phyloP scores from a whole-genome alignment of 495 filamentous ascomycete genomes.

The Podospora sp. region DNA sequence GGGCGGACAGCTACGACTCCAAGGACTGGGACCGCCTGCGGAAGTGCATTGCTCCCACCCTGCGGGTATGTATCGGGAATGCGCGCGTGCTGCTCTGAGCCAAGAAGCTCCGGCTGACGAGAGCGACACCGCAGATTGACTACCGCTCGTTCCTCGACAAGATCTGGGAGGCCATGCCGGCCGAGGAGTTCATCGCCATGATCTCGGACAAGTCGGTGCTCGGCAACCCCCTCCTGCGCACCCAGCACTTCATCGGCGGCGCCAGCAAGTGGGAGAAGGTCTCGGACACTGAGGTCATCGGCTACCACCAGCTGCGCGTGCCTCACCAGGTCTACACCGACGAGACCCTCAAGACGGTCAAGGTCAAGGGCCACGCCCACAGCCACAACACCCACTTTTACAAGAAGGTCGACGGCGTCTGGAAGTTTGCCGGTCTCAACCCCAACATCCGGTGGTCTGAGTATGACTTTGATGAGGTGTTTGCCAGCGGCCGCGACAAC shows the following conservation, averaged over 20 bases:
- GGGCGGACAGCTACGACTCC: slow-evolving; percentile 82
- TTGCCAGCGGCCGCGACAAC: slow-evolving; percentile 48
- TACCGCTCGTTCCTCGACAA: slow-evolving; percentile 75
- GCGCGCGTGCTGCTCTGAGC: not conserved
- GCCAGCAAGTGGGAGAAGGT: slow-evolving; percentile 70
- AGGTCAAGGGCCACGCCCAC: slow-evolving; percentile 69
- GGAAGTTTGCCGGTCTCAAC: slow-evolving; percentile 79
- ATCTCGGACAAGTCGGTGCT: slow-evolving; percentile 66
- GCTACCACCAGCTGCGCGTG: slow-evolving; percentile 77
- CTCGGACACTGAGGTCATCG: slow-evolving; percentile 66
- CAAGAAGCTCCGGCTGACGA: not conserved
- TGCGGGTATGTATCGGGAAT: slow-evolving; percentile 49
- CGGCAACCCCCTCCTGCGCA: slow-evolving; percentile 69
- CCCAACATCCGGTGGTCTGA: slow-evolving; percentile 74
- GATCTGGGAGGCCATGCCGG: slow-evolving; percentile 71
- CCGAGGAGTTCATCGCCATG: slow-evolving; percentile 73
- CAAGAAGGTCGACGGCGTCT: slow-evolving; percentile 71
- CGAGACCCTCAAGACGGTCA: slow-evolving; percentile 49
- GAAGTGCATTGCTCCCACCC: slow-evolving; percentile 71
- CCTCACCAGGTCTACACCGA: slow-evolving; percentile 69
- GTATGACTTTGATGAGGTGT: slow-evolving; percentile 63
- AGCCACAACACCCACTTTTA: slow-evolving; percentile 73
- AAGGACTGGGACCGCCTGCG: slow-evolving; percentile 77
- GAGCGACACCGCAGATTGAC: slow-evolving; percentile 54
- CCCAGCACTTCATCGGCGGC: slow-evolving; percentile 76